These are phyloP conservation scores for Rosa persica DNA, from an alignment of 306 rosid genomes.

Conservation along the genomic window DNA sequence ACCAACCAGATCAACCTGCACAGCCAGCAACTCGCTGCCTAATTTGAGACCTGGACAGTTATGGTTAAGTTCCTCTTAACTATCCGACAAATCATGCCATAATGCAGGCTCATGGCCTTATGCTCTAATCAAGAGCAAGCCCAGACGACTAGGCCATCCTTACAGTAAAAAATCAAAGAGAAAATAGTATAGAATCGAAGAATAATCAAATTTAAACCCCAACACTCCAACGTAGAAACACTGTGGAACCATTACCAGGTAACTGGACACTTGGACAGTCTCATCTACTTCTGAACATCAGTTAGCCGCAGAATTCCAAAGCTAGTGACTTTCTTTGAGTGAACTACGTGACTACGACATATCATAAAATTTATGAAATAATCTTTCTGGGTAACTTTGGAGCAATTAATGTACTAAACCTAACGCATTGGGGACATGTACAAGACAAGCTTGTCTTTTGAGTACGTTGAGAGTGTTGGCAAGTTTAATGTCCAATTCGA, in stretches of 20 bases:
- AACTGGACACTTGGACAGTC: no score
- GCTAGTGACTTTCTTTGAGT: slow-evolving; percentile 39
- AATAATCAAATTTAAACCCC: no score
- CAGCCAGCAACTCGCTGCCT: background rate
- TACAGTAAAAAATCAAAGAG: background rate
- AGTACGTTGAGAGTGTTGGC: background rate
- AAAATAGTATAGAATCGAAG: no score
- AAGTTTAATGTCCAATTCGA: background rate
- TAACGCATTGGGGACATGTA: background rate
- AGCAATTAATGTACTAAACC: background rate
- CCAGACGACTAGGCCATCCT: background rate
- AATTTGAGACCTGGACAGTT: background rate
- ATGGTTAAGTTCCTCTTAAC: background rate
- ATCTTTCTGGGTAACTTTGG: slow-evolving; percentile 13
- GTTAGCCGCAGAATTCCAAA: slow-evolving; percentile 25
- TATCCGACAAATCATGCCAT: background rate
- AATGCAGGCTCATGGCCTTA: background rate
- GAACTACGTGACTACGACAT: slow-evolving; percentile 27
- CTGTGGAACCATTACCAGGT: no score
- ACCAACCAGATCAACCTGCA: background rate
- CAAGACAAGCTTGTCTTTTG: background rate
- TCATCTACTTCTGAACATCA: background rate
- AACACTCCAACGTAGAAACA: no score
- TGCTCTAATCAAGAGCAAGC: background rate
- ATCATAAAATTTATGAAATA: slow-evolving; percentile 35